phyloP scores from a whole-genome alignment of 2,329 filamentous ascomycete species.

The Ophiosphaerella korrae region DNA sequence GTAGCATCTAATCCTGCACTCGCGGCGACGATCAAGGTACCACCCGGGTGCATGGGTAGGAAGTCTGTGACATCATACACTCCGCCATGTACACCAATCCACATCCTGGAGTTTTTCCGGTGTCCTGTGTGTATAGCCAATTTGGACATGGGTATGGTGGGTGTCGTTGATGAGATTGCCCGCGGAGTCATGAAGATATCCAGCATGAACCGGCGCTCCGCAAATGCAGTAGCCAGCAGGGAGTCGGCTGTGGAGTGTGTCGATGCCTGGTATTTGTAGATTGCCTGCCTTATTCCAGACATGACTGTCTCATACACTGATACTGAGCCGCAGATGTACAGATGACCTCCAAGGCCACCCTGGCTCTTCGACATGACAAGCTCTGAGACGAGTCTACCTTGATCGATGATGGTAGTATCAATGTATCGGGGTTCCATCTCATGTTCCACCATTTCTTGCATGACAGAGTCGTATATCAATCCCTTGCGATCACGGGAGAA shows the following conservation, averaged over 20 bases:
- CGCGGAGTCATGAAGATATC: constrained; percentile 63
- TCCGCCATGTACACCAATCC: constrained; percentile 60
- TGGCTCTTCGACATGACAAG: constrained; percentile 63
- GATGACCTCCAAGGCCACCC: constrained; percentile 56
- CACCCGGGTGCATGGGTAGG: constrained; percentile 59
- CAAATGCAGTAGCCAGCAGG: constrained; percentile 59
- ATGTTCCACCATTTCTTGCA: constrained; percentile 55
- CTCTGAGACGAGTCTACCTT: constrained; percentile 57
- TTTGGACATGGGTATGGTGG: constrained; percentile 57
- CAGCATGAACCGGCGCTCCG: constrained; percentile 60
- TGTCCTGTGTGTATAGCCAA: constrained; percentile 60
- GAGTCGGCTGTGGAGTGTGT: constrained; percentile 59
- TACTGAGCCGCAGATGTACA: constrained; percentile 58
- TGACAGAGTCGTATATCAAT: constrained; percentile 51
- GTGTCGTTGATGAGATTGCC: constrained; percentile 57
- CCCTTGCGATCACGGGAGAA: constrained; percentile 58
- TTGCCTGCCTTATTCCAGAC: constrained; percentile 59
- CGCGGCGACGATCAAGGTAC: constrained; percentile 59
- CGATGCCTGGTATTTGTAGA: constrained; percentile 59
- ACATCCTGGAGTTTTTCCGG: constrained; percentile 53
- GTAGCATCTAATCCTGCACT: constrained; percentile 62
- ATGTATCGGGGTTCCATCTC: constrained; percentile 59
- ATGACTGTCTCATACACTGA: constrained; percentile 60
- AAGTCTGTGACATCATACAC: constrained; percentile 62
- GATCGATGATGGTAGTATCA: constrained; percentile 57